These are phyloP conservation scores for Penicillium sclerotiorum DNA, from an alignment of 2,329 filamentous ascomycete species.

Conservation along the genomic window DNA sequence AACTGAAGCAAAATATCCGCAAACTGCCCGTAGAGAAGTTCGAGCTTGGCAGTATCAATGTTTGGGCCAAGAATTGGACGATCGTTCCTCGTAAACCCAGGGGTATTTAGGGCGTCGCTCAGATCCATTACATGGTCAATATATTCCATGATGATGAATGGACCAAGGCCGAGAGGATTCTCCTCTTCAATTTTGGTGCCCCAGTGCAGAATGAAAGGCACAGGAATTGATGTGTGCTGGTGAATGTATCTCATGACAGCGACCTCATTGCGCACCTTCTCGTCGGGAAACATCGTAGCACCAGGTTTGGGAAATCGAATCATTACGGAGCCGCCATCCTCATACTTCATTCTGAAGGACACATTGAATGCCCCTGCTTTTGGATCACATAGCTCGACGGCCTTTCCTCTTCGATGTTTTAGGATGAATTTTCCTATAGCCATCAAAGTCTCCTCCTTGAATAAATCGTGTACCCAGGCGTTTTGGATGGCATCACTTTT, in stretches of 20 bases:
- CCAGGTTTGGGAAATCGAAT: conserved; percentile 1
- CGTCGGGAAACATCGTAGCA: not conserved
- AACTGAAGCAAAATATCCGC: conserved; percentile 2
- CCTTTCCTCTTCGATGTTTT: not conserved
- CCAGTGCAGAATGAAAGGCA: not conserved
- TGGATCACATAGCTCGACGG: not conserved
- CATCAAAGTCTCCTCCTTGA: not conserved
- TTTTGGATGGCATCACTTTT: not conserved
- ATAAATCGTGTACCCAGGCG: not conserved
- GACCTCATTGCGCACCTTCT: not conserved
- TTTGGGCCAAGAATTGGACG: conserved; percentile 17
- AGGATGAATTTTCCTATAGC: not conserved
- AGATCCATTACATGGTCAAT: conserved; percentile 15
- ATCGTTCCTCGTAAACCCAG: conserved; percentile 7
- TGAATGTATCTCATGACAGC: not conserved
- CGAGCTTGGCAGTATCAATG: not conserved
- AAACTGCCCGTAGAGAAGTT: not conserved
- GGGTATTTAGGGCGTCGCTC: conserved; percentile 17
- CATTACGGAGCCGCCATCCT: not conserved
- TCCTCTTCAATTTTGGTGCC: not conserved
- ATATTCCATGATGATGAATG: conserved; percentile 39
- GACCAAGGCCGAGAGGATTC: not conserved
- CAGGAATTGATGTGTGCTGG: not conserved
- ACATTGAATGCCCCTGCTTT: not conserved
- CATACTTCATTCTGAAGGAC: not conserved